Base-by-base conservation (phyloP, 768 basidiomycete genomes). In the Cyclocybe aegerita region DNA sequence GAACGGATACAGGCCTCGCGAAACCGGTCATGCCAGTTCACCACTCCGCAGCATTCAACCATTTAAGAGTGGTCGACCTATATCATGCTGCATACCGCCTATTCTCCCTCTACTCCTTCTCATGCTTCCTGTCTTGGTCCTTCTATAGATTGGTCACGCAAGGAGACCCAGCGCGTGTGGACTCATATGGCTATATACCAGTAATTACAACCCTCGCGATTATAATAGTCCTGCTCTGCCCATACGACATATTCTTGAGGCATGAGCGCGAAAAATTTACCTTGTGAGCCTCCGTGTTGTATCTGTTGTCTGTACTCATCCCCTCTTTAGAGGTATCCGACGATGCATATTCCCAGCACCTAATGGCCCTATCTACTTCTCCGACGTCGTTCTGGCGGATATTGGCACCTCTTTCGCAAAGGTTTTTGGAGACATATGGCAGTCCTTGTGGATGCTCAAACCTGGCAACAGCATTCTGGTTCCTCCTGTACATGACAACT, bases 321-420 rank as follows among this genome's bases (percentile, higher is more conserved):
- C 37, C 33, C 16, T 57, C 15, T 47, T 10, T 36, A 98, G 95
- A 59, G 71, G 88, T 9, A 62, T 93, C 39, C 74, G 79, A 39
- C 79, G 96, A 55, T 97, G 93, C 62, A 59, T 93, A 16, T 78
- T 85, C 44, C 80, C 88, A n/a, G 70, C 82, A 1, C 61, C 74
- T 36, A 73, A 76, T 46, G 73, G 75, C 37, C 81, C 86, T 4
- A 76, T 93, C 36, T 83, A 86, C 65, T 99, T 99, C 69, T 84
- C 85, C 29, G 97, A 99, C 65, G 83, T 99, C 16, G 81, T 98
- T 39, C 83, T 96, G 51, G 95, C 96, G 52, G 97, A 98, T 76
- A 83, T 98, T 53, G 81, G 95, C 61, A 99, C 97, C 1, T 98
- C 95, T 2, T 96, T 91, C 62, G 95, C 97, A 33, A 98, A 97